Evolutionary conservation across 78 protist genomes (phyloP).

Genomic region (Emiliania huxleyi): DNA sequence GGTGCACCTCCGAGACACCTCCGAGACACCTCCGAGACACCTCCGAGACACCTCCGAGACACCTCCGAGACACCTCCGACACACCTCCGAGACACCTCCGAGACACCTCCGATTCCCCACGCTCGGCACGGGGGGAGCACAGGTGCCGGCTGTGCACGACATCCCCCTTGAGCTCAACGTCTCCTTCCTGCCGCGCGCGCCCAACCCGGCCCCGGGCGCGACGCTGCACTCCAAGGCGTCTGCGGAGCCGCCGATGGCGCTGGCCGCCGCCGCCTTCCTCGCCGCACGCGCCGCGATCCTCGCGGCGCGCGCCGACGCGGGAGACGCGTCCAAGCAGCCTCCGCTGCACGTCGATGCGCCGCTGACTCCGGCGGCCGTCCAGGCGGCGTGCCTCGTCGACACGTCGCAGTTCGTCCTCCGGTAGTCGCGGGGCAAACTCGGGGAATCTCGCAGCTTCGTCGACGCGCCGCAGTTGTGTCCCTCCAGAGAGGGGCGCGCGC

Average conservation of each 20-base stretch:
- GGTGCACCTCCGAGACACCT: neutral
- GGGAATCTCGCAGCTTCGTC: too few species aligned
- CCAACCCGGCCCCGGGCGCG: neutral
- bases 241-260: conserved; percentile 64
- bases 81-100: too few species aligned
- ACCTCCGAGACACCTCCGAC: neutral
- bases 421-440: too few species aligned
- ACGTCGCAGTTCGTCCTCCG: neutral
- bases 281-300: conserved; percentile 40
- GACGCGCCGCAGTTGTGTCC: too few species aligned
- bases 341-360: neutral
- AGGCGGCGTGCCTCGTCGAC: neutral
- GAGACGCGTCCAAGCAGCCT: neutral
- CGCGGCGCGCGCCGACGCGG: conserved; percentile 46
- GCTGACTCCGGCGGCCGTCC: neutral
- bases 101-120: neutral
- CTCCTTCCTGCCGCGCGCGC: neutral
- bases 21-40: neutral
- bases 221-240: conserved; percentile 32
- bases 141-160: conserved; percentile 1
- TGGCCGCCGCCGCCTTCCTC: conserved; percentile 17
- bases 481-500: too few species aligned
- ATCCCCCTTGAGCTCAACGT: conserved; percentile 29
- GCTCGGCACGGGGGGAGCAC: neutral
- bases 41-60: too few species aligned